A percentile compares a stretch with the other conserved stretches of the same genome.
Evolutionary conservation across 164 flowering plant genomes (phyloP).

Genomic region (Chimonanthus praecox): DNA sequence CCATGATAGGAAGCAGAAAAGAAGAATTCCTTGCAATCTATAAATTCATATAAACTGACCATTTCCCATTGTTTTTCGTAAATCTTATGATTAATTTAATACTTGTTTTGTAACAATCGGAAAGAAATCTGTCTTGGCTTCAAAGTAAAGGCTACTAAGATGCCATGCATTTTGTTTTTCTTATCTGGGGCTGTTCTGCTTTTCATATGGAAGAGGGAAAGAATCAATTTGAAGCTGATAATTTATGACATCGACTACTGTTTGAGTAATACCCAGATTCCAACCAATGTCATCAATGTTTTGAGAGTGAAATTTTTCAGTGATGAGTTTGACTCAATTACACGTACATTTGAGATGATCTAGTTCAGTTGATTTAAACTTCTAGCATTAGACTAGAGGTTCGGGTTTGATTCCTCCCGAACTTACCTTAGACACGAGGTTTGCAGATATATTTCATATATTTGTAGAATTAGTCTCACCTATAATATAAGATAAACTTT

Average conservation of each 20-base stretch:
- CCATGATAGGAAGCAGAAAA: conserved; percentile 34
- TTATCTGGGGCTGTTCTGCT: not conserved
- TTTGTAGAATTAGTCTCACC: no score
- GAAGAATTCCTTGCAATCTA: not conserved
- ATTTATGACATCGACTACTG: no score
- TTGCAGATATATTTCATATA: no score
- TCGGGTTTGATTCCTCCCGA: no score
- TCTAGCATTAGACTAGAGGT: no score
- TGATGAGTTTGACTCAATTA: no score
- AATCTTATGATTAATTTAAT: no score
- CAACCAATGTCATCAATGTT: no score
- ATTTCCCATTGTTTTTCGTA: not conserved
- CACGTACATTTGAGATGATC: not conserved
- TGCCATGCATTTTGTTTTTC: conserved; percentile 4
- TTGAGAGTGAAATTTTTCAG: not conserved
- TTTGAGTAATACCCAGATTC: no score
- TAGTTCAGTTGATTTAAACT: no score
- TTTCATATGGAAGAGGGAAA: conserved; percentile 10
- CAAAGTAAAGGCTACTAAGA: conserved; percentile 13
- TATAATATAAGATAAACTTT: no score
- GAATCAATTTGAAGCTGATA: conserved; percentile 1
- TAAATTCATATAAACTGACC: not conserved
- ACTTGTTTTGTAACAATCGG: not conserved
- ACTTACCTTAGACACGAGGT: no score
- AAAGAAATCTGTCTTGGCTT: conserved; percentile 3